These are phyloP conservation scores for Phytophthora idaei DNA, from an alignment of 352 stramenopile species.

Conservation along the genomic window DNA sequence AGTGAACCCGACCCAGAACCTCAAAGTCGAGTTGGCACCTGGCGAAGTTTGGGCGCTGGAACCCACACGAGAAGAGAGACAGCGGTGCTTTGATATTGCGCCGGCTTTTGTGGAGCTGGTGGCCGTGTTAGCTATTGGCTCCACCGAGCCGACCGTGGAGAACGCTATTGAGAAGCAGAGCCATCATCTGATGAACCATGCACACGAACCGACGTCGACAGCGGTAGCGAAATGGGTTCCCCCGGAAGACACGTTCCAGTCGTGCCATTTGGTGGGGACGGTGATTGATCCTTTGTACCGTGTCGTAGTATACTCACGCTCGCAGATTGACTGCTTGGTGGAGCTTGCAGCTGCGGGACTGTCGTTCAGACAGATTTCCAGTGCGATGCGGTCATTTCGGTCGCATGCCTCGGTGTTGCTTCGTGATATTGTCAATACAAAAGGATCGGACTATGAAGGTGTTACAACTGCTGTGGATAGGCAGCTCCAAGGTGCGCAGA, in stretches of 20 bases:
- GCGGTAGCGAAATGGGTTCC: constrained; percentile 30
- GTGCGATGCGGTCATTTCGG: constrained; percentile 30
- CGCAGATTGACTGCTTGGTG: constrained; percentile 42
- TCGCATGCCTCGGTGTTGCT: constrained; percentile 27
- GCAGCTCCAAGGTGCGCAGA: constrained; percentile 7
- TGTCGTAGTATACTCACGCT: constrained; percentile 32
- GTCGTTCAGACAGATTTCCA: constrained; percentile 41
- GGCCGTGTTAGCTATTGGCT: constrained; percentile 31
- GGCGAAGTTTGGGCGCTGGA: constrained; percentile 36
- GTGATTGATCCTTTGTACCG: constrained; percentile 30
- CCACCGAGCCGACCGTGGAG: constrained; percentile 24
- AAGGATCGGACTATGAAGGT: background rate
- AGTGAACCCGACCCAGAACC: constrained; percentile 3
- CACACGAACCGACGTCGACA: constrained; percentile 14
- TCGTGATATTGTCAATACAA: constrained; percentile 17
- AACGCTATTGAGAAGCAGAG: constrained; percentile 30
- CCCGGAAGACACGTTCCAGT: constrained; percentile 33
- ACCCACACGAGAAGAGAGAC: constrained; percentile 25
- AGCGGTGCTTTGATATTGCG: constrained; percentile 33
- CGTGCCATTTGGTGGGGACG: constrained; percentile 19
- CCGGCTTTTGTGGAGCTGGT: constrained; percentile 39
- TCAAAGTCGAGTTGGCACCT: constrained; percentile 29
- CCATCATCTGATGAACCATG: constrained; percentile 27
- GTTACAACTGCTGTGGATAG: background rate
- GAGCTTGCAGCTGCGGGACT: constrained; percentile 38